Conservation (phyloP, 2,329 filamentous ascomycete genomes). For the Penicillium sp. region DNA sequence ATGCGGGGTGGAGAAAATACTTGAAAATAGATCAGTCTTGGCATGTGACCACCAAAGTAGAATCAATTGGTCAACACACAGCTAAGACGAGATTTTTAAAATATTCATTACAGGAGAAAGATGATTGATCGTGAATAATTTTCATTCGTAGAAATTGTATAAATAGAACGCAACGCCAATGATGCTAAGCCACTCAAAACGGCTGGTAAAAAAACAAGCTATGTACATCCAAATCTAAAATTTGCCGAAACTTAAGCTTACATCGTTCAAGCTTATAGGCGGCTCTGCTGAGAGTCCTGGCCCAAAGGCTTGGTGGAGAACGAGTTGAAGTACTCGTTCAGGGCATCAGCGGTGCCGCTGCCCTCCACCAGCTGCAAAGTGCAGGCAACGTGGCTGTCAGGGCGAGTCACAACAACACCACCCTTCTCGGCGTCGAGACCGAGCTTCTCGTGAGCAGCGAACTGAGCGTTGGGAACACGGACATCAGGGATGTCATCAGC, state of each 20-base stretch:
- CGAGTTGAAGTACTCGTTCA: conserved; percentile 78
- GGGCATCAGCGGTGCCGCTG: conserved; percentile 72
- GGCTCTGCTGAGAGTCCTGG: conserved; percentile 35
- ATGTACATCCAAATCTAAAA: conserved; percentile 23
- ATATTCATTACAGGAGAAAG: background rate
- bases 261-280: conserved; percentile 25
- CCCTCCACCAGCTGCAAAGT: conserved; percentile 74
- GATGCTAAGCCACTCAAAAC: conserved; percentile 25
- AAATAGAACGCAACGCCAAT: conserved; percentile 25
- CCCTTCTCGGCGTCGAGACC: conserved; percentile 72
- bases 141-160: conserved; percentile 17
- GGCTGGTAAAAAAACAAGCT: conserved; percentile 19
- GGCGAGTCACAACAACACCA: conserved; percentile 78
- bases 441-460: conserved; percentile 82
- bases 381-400: conserved; percentile 83
- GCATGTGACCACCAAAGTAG: conserved; percentile 17
- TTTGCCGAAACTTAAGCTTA: conserved; percentile 4
- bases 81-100: background rate
- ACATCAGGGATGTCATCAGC: conserved; percentile 79
- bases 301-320: conserved; percentile 63
- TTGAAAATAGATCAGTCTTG: conserved; percentile 21
- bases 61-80: background rate
- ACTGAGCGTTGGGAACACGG: conserved; percentile 67
- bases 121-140: conserved; percentile 3
- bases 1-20: conserved; percentile 28